These are phyloP conservation scores for Abortiporus biennis DNA, from an alignment of 1,284 basidiomycete species.

Conservation along the genomic window DNA sequence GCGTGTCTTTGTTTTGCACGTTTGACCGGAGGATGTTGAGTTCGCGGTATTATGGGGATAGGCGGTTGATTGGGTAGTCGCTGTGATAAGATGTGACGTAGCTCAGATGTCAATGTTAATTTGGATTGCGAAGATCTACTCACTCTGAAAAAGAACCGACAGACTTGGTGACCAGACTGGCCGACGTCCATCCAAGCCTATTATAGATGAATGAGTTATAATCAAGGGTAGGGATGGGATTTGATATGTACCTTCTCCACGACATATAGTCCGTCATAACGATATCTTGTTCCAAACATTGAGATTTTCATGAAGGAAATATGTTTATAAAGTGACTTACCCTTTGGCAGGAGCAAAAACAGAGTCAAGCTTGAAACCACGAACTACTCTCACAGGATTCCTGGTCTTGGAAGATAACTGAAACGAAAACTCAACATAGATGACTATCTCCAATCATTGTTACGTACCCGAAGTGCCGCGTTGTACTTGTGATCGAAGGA, in stretches of 20 bases:
- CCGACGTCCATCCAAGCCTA: slow-evolving; percentile 2
- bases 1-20: too few relatives aligned
- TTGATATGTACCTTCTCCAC: slow-evolving; percentile 22
- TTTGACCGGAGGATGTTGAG: background rate
- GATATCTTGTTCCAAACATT: slow-evolving; percentile 29
- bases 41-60: background rate
- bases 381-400: slow-evolving; percentile 34
- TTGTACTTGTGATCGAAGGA: slow-evolving; percentile 27
- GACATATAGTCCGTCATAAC: slow-evolving; percentile 41
- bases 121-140: background rate
- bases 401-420: slow-evolving; percentile 26
- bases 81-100: background rate
- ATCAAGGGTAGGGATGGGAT: too few relatives aligned
- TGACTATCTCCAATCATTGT: background rate
- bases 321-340: slow-evolving; percentile 14
- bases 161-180: slow-evolving; percentile 3
- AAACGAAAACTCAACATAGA: background rate
- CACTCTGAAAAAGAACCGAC: slow-evolving; percentile 7
- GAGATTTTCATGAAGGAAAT: background rate
- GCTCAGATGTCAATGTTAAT: background rate
- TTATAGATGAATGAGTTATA: background rate
- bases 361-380: slow-evolving; percentile 22
- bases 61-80: slow-evolving; percentile 7
- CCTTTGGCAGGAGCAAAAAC: slow-evolving; percentile 29
- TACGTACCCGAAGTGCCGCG: slow-evolving; percentile 24